A percentile compares a stretch with the other conserved stretches of the same genome.
Evolutionary conservation across 1,284 basidiomycete species (phyloP).

Genomic region (Ganoderma resinaceum): DNA sequence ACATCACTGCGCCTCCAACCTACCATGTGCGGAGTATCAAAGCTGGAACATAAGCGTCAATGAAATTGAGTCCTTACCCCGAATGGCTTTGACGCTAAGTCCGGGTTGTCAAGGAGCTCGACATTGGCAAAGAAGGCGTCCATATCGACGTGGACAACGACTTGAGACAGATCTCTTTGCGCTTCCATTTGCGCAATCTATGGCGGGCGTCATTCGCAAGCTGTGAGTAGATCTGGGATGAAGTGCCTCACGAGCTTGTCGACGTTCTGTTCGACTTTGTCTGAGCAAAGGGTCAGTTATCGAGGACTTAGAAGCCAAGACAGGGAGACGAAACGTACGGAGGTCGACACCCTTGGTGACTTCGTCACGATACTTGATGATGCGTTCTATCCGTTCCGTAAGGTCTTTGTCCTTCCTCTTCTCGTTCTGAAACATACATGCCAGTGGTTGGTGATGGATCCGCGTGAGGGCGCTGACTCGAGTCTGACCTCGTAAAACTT

Average conservation of each 20-base stretch:
- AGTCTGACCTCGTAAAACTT: slow-evolving; percentile 80
- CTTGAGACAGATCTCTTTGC: slow-evolving; percentile 81
- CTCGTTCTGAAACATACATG: slow-evolving; percentile 68
- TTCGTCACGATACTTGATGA: slow-evolving; percentile 73
- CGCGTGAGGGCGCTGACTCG: neutral
- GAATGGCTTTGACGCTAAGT: slow-evolving; percentile 85
- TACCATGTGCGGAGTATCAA: slow-evolving; percentile 35
- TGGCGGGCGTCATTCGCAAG: too few relatives aligned
- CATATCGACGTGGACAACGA: slow-evolving; percentile 89
- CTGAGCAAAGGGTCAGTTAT: slow-evolving; percentile 41
- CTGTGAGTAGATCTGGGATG: neutral
- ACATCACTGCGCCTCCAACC: slow-evolving; percentile 82
- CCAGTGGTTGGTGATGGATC: neutral
- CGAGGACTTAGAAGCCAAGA: neutral
- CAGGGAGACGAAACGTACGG: slow-evolving; percentile 48
- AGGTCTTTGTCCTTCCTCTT: slow-evolving; percentile 84
- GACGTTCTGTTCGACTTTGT: slow-evolving; percentile 57
- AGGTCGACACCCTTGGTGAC: slow-evolving; percentile 62
- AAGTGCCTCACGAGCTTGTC: slow-evolving; percentile 54
- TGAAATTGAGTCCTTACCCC: slow-evolving; percentile 62
- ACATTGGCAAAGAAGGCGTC: slow-evolving; percentile 83
- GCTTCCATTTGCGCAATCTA: slow-evolving; percentile 78
- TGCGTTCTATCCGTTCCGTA: slow-evolving; percentile 71
- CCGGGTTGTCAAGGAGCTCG: slow-evolving; percentile 82
- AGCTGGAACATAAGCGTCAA: neutral